Conservation (phyloP, 2,329 filamentous ascomycete genomes). For the Fusarium coicis region DNA sequence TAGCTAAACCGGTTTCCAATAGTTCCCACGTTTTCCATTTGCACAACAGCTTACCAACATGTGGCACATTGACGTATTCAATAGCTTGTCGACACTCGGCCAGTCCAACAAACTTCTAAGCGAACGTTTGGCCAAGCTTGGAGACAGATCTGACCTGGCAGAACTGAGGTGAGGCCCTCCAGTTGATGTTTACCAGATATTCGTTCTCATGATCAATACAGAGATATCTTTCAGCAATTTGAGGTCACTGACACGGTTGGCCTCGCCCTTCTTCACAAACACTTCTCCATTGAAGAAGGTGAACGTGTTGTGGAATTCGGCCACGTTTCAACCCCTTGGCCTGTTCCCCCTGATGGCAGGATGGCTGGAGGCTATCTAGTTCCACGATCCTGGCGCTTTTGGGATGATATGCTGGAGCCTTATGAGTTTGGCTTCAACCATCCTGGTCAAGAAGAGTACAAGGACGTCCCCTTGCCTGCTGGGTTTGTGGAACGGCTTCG, state of each 20-base stretch:
- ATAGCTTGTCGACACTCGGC: background rate
- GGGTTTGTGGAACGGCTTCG: background rate
- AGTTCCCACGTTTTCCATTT: background rate
- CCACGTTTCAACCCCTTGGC: background rate
- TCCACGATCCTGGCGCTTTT: background rate
- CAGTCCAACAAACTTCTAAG: background rate
- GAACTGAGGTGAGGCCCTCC: background rate
- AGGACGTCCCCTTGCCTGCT: background rate
- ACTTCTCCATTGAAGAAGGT: background rate
- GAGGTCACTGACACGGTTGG: background rate
- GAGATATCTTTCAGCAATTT: background rate
- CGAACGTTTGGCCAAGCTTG: background rate
- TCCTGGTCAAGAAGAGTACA: background rate
- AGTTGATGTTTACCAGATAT: accelerated
- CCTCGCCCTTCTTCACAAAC: background rate
- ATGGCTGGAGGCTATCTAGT: background rate
- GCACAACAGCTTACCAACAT: background rate
- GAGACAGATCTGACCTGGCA: background rate
- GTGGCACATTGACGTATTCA: background rate
- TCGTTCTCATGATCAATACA: background rate
- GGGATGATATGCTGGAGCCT: background rate
- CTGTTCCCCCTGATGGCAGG: background rate
- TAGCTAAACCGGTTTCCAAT: background rate
- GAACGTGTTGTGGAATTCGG: background rate
- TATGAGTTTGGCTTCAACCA: slow-evolving; percentile 1